phyloP scores from a whole-genome alignment of 2,329 filamentous ascomycete species.

The Leptosphaerulina australis region DNA sequence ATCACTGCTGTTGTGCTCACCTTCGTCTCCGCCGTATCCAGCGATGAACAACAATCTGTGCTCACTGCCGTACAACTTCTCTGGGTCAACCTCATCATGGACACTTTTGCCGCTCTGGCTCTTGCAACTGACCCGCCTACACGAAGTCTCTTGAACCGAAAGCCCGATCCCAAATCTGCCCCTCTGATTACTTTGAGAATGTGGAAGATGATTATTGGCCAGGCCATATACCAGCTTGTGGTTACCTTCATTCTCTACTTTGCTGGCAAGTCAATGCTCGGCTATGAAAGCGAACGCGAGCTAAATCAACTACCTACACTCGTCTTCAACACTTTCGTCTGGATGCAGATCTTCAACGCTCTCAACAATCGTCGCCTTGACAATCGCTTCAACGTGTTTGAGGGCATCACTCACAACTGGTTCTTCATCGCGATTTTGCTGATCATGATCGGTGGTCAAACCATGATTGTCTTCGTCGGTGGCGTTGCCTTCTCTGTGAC shows the following conservation, averaged over 20 bases:
- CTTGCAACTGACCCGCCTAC: constrained; percentile 90
- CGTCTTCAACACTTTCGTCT: constrained; percentile 97
- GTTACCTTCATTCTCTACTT: constrained; percentile 85
- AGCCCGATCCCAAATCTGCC: constrained; percentile 75
- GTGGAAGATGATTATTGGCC: constrained; percentile 98
- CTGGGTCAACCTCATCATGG: constrained; percentile 98
- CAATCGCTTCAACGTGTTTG: constrained; percentile 94
- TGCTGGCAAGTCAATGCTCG: constrained; percentile 66
- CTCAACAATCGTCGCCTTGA: constrained; percentile 96
- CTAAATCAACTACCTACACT: constrained; percentile 70
- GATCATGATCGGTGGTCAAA: constrained; percentile 86
- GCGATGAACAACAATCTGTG: constrained; percentile 71
- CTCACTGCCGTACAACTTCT: constrained; percentile 88
- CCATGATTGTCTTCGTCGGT: constrained; percentile 88
- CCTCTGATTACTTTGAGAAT: constrained; percentile 85
- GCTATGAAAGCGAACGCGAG: constrained; percentile 57
- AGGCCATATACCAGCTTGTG: constrained; percentile 84
- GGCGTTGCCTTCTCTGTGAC: constrained; percentile 79
- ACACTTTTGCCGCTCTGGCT: constrained; percentile 87
- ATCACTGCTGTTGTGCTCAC: constrained; percentile 87
- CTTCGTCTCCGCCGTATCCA: constrained; percentile 84
- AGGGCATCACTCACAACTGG: constrained; percentile 81
- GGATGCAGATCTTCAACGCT: constrained; percentile 99
- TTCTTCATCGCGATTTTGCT: constrained; percentile 87
- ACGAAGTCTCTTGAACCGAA: constrained; percentile 78